Base-by-base conservation (phyloP, 768 basidiomycete species). In the Arthromyces matolae region DNA sequence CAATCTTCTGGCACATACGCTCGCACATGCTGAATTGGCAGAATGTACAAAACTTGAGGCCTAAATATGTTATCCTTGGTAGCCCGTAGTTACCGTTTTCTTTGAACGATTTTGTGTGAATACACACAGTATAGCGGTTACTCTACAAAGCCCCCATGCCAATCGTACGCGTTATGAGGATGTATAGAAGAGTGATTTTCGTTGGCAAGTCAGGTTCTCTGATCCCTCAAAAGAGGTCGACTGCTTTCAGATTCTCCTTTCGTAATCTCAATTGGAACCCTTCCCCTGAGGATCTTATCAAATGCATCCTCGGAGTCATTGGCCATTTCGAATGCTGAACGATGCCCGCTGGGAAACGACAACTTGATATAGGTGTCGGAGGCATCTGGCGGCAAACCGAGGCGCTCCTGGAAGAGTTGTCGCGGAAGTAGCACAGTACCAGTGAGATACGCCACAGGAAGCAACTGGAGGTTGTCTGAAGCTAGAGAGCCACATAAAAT, bases 21-120 rank as follows among this genome's bases (percentile, higher is more conserved):
- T 39, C 85, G 81, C 58, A 66, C 78, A 14, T 89, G 86, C 62
- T 89, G 68, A 71, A 44, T n/a, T n/a, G n/a, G n/a, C n/a, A n/a
- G n/a, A n/a, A n/a, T n/a, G n/a, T n/a, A n/a, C n/a, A n/a, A n/a
- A n/a, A n/a, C n/a, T n/a, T n/a, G n/a, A n/a, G n/a, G n/a, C n/a
- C n/a, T n/a, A n/a, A n/a, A n/a, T n/a, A n/a, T n/a, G n/a, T n/a
- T n/a, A n/a, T n/a, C n/a, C n/a, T n/a, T n/a, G n/a, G n/a, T n/a
- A n/a, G n/a, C n/a, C n/a, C n/a, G n/a, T n/a, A n/a, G n/a, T n/a
- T n/a, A n/a, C n/a, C n/a, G n/a, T n/a, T n/a, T n/a, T n/a, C n/a
- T n/a, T n/a, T n/a, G n/a, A n/a, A n/a, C n/a, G n/a, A n/a, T n/a
- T n/a, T n/a, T n/a, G n/a, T n/a, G n/a, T n/a, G n/a, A n/a, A n/a